A percentile compares a stretch with the other conserved stretches of the same genome.
These are phyloP conservation scores for Penicillium griseofulvum DNA, from an alignment of 2,329 filamentous ascomycete species.

Conservation along the genomic window DNA sequence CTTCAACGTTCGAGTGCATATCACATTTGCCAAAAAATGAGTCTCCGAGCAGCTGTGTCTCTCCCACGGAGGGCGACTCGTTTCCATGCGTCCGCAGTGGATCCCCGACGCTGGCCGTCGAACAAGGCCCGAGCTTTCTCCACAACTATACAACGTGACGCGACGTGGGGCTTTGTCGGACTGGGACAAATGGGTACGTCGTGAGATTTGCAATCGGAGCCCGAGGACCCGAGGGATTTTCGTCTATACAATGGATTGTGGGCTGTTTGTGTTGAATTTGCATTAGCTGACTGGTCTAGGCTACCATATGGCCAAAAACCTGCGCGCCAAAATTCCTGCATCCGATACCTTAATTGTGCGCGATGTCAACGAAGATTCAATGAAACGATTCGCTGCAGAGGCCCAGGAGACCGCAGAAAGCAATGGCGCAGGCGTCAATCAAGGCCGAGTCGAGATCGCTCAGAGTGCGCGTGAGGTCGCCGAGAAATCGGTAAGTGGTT, in stretches of 20 bases:
- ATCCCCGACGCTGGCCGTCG: conserved; percentile 17
- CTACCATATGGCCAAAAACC: conserved; percentile 70
- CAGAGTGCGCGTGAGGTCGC: conserved; percentile 60
- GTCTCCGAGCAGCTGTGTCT: conserved; percentile 5
- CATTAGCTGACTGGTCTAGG: conserved; percentile 45
- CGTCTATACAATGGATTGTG: not conserved
- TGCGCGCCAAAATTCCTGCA: conserved; percentile 63
- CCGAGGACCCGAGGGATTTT: not conserved
- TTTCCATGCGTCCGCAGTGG: conserved; percentile 7
- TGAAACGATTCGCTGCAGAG: conserved; percentile 58
- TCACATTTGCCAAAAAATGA: conserved; percentile 11
- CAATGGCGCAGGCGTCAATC: conserved; percentile 29
- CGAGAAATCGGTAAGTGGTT: conserved; percentile 61
- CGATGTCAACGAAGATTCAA: conserved; percentile 61
- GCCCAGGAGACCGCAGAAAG: conserved; percentile 33
- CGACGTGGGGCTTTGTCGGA: conserved; percentile 60
- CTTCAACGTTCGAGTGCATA: not conserved
- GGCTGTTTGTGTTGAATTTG: not conserved
- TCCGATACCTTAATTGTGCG: conserved; percentile 63
- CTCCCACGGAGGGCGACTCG: conserved; percentile 8
- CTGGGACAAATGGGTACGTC: conserved; percentile 60
- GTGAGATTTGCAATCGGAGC: not conserved
- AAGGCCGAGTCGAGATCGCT: conserved; percentile 55
- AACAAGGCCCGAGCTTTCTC: conserved; percentile 44
- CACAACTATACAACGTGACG: conserved; percentile 43